phyloP scores from a whole-genome alignment of 345 rosid species.

The Salix udensis region DNA sequence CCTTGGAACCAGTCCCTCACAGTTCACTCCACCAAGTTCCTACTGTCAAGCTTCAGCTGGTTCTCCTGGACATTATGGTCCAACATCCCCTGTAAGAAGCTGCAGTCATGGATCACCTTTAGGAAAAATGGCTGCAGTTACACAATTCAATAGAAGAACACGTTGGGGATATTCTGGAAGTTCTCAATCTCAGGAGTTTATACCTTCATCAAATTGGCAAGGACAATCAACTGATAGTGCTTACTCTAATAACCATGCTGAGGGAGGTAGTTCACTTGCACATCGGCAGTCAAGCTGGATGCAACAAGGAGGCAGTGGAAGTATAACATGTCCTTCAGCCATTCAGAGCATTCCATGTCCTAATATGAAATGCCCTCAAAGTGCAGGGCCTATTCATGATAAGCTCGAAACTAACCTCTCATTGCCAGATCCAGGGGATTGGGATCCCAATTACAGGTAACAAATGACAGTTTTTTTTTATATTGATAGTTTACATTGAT shows the following conservation, averaged over 20 bases:
- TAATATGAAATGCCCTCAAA: slow-evolving; percentile 37
- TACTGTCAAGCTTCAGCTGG: slow-evolving; percentile 60
- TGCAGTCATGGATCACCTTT: slow-evolving; percentile 90
- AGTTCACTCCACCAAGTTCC: slow-evolving; percentile 86
- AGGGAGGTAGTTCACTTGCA: slow-evolving; percentile 51
- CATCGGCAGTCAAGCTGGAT: slow-evolving; percentile 52
- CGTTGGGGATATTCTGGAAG: slow-evolving; percentile 72
- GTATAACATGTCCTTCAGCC: slow-evolving; percentile 40
- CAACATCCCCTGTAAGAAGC: slow-evolving; percentile 87
- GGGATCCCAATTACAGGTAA: slow-evolving; percentile 99
- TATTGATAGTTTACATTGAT: neutral
- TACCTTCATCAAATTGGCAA: slow-evolving; percentile 54
- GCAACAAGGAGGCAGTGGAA: slow-evolving; percentile 55
- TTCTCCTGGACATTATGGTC: slow-evolving; percentile 95
- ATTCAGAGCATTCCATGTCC: slow-evolving; percentile 50
- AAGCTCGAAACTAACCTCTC: slow-evolving; percentile 50
- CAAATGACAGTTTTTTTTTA: neutral
- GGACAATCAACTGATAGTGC: slow-evolving; percentile 57
- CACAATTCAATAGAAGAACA: slow-evolving; percentile 82
- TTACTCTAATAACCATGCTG: slow-evolving; percentile 42
- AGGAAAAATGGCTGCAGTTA: slow-evolving; percentile 71
- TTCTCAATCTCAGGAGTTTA: slow-evolving; percentile 62
- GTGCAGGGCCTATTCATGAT: slow-evolving; percentile 44
- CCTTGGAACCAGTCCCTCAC: slow-evolving; percentile 95
- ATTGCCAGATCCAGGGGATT: slow-evolving; percentile 89